Base-by-base conservation (phyloP, 2,329 filamentous ascomycete genomes). In the Plectosphaerella plurivora region DNA sequence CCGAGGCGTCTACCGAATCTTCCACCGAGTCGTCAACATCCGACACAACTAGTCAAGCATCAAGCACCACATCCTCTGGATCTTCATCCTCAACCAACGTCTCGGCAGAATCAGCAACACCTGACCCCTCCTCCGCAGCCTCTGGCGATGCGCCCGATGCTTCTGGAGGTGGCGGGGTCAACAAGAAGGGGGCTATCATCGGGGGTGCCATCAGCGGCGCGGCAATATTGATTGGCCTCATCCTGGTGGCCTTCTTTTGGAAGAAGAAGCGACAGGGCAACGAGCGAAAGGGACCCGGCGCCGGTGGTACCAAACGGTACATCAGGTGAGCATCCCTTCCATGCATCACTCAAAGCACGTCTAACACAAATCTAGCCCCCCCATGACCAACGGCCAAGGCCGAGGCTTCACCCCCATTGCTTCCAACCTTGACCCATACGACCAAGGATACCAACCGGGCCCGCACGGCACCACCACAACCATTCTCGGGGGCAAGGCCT, bases 161-260 rank as follows among this genome's bases (percentile, higher is more conserved):
- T 24, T 39, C 58, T 12, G 45, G 58, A 16, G 59, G 59, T 44
- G 55, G 62, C 37, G 41, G 41, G 5, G 51, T 53, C 16, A 60
- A 68, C 41, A 67, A 66, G n/a, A 73, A 72, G 0, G 77, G 76
- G 2, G 75, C 75, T 39, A 80, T 83, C 35, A 72, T 83, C 3
- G 81, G 81, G 24, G 80, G 77, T 12, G 73, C 72, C 15, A 70
- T 84, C 41, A 74, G 76, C n/a, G 78, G 76, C 15, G 66, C 79
- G 1, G 78, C 75, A 5, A 70, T 70, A 3, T 55, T 81, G 2
- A 64, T 73, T 9, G 68, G 72, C 7, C 55, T 81, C 7, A 55
- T 72, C 6, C 71, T 71, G 0, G 56, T 80, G 0, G 64, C 61
- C 18, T 60, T 78, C 49, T 65, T 77, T 49, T 65, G 73, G 61